phyloP scores from a whole-genome alignment of 225 moss, liverwort and hornwort species.

The Climacium dendroides region DNA sequence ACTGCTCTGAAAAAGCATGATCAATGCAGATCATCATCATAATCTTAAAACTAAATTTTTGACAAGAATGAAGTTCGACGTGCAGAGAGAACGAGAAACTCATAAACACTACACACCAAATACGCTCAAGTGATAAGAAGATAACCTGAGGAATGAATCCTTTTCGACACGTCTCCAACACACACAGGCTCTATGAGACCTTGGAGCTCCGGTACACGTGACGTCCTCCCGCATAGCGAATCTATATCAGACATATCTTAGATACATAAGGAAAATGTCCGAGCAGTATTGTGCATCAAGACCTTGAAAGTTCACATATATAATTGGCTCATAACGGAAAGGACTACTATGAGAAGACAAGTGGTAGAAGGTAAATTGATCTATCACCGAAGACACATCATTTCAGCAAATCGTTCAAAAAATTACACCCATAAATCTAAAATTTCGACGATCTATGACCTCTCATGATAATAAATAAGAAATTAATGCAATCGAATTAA shows the following conservation, averaged over 20 bases:
- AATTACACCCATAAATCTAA: not conserved
- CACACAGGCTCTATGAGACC: not conserved
- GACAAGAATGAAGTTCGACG: not conserved
- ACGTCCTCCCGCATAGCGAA: not conserved
- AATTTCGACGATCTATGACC: not conserved
- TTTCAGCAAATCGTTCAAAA: not conserved
- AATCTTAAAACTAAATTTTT: not conserved
- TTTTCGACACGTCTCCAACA: not conserved
- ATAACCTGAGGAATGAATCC: not conserved
- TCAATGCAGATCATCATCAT: not conserved
- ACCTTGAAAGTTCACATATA: not conserved
- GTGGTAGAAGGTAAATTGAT: not conserved
- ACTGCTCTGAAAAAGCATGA: not conserved
- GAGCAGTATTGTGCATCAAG: not conserved
- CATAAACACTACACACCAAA: not conserved
- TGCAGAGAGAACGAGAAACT: not conserved
- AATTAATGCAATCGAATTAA: not conserved
- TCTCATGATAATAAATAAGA: not conserved
- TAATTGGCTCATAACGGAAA: not conserved
- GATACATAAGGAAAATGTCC: not conserved
- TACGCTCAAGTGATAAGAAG: not conserved
- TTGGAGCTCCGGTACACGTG: not conserved
- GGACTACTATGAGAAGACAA: not conserved
- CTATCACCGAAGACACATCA: not conserved
- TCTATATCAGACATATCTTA: not conserved